A percentile compares a stretch with the other conserved stretches of the same genome.
Conservation (phyloP, 1,284 basidiomycete species). For the Boletus mariae region DNA sequence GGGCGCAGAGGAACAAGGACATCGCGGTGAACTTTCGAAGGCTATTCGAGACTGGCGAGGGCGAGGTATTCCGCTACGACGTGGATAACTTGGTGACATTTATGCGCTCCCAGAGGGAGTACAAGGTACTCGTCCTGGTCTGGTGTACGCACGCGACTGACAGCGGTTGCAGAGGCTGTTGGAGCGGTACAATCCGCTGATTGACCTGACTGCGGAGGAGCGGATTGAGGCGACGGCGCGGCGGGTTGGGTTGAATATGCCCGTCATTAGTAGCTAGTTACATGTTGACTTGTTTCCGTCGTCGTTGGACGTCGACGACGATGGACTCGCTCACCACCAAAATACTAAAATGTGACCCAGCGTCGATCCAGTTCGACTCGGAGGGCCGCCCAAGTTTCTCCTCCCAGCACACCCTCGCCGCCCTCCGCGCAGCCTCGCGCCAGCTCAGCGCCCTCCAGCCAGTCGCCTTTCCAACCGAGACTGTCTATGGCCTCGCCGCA, state of each 20-base stretch:
- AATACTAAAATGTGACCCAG: conserved; percentile 53
- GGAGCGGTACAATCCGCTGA: conserved; percentile 82
- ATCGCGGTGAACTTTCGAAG: conserved; percentile 54
- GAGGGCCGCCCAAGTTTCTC: conserved; percentile 42
- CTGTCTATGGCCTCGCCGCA: conserved; percentile 96
- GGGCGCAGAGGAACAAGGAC: conserved; percentile 42
- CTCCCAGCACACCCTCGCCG: conserved; percentile 42
- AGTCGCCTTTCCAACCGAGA: conserved; percentile 96
- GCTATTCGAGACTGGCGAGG: conserved; percentile 45
- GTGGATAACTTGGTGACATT: conserved; percentile 69
- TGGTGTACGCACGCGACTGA: conserved; percentile 3
- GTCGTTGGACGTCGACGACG: not conserved
- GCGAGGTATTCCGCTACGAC: conserved; percentile 40
- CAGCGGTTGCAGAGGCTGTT: conserved; percentile 53
- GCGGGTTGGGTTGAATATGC: conserved; percentile 81
- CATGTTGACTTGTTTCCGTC: conserved; percentile 3
- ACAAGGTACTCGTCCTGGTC: conserved; percentile 39
- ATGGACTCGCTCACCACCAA: conserved; percentile 13
- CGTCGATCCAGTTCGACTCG: conserved; percentile 48
- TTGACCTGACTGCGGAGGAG: conserved; percentile 77
- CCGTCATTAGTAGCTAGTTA: conserved; percentile 20
- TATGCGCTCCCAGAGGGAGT: conserved; percentile 61
- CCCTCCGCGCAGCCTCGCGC: conserved; percentile 47
- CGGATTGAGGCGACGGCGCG: conserved; percentile 80
- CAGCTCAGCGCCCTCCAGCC: conserved; percentile 45